These are phyloP conservation scores for Mucor irregularis DNA, from an alignment of 371 early-diverging fungal species.

Conservation along the genomic window DNA sequence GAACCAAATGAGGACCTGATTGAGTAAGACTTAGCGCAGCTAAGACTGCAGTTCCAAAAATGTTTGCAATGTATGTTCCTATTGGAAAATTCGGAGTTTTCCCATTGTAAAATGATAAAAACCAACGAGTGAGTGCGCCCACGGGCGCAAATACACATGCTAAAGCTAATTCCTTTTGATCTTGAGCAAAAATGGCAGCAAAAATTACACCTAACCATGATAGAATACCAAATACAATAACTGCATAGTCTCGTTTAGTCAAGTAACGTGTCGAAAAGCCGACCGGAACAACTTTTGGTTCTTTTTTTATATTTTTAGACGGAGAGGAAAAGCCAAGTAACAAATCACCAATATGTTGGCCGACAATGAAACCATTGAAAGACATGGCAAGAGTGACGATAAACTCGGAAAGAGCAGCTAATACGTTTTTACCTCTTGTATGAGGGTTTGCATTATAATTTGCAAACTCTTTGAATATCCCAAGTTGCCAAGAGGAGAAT, in stretches of 20 bases:
- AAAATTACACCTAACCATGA: slow-evolving; percentile 51
- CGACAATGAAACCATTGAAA: slow-evolving; percentile 43
- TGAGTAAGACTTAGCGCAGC: slow-evolving; percentile 54
- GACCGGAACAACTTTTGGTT: slow-evolving; percentile 20
- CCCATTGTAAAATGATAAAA: slow-evolving; percentile 57
- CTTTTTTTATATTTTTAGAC: background rate
- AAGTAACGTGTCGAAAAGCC: slow-evolving; percentile 20
- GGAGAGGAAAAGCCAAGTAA: background rate
- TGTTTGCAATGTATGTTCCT: slow-evolving; percentile 73
- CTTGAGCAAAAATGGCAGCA: slow-evolving; percentile 28
- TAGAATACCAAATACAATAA: slow-evolving; percentile 21
- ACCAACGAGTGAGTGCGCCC: slow-evolving; percentile 71
- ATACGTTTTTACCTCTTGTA: slow-evolving; percentile 39
- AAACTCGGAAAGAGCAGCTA: slow-evolving; percentile 44
- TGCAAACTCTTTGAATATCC: slow-evolving; percentile 54
- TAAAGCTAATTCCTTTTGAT: slow-evolving; percentile 40
- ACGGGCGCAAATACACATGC: slow-evolving; percentile 60
- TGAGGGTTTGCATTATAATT: slow-evolving; percentile 38
- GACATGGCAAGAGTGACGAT: slow-evolving; percentile 53
- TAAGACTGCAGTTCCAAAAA: slow-evolving; percentile 58
- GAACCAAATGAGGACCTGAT: slow-evolving; percentile 14
- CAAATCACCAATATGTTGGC: slow-evolving; percentile 44
- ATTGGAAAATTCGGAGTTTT: slow-evolving; percentile 42
- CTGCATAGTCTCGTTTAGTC: slow-evolving; percentile 11
- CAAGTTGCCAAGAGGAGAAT: slow-evolving; percentile 82